Base-by-base conservation (phyloP, 2,329 filamentous ascomycete species). In the Pseudogymnoascus sp. region DNA sequence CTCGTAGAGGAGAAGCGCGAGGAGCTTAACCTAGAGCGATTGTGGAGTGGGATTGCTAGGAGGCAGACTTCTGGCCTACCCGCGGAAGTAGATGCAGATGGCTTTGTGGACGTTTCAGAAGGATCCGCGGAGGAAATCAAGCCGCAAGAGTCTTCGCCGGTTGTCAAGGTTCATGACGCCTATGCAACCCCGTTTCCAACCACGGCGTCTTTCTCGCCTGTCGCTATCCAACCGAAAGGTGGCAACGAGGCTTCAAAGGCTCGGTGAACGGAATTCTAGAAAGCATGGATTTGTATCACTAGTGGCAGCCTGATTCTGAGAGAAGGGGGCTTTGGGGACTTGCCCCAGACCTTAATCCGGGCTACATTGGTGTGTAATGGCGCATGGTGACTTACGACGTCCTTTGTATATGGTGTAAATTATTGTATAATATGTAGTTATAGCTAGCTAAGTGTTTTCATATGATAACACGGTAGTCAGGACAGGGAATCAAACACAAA, bases 1-100 rank as follows among this genome's bases (percentile, higher is more conserved):
- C 82, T 90, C 70, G 89, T 85, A 0, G 84, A 87, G 66, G 84
- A 87, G 69, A 89, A 88, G 74, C 77, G 87, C 67, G 80, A 77
- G 31, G 84, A 89, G 67, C 78, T 88, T 35, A 82, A 89, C 69
- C 73, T 90, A 60, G 87, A 90, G 68, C 79, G 78, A 13, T 72
- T 89, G 9, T 90, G 87, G 78, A 74, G 44, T 36, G 69, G 70
- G 6, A 70, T 72, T 54, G 37, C 58, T 10, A 61, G 40, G 61
- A 60, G 59, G 26, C 59, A 59, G 17, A 39, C 57, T 59, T 39
- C 33, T 13, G 57, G 57, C 13, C n/a, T 59, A 9, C 15, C 37
- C 26, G 33, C 37, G 26, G 57, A 59, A 17, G 21, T 59, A 9
- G 57, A 59, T 39, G 57, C 21, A 15, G 57, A 59, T 37, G 57